Base-by-base conservation (phyloP, 768 basidiomycete genomes). In the Mycena kentingensis region DNA sequence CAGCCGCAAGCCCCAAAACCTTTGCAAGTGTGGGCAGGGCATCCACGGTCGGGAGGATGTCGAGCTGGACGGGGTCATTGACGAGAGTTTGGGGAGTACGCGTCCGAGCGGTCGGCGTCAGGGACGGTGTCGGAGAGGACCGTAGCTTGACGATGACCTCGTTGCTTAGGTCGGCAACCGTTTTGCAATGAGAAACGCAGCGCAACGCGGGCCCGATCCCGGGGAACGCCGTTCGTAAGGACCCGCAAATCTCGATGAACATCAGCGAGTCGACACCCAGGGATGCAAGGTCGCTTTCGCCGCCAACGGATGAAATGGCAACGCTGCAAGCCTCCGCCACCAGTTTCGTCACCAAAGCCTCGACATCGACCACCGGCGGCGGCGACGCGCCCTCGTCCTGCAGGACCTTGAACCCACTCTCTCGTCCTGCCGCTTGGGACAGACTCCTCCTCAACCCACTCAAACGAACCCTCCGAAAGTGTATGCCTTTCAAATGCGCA, bases 201-300 rank as follows among this genome's bases (percentile, higher is more conserved):
- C 65, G 60, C 10, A 68, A 39, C 48, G 66, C 63, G 34, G 74
- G 65, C 18, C 65, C 57, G 24, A 62, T 57, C 4, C 54, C 57
- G 2, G 73, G 73, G 57, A 76, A 78, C 0, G 62, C 49, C 5
- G 43, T 54, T n/a, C 67, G 67, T 15, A 83, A 64, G 27, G 67
- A 70, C 6, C 66, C 63, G 16, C 68, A 64, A 7, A 84, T 67
- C 63, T 88, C 85, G 49, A 86, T 82, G 19, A 80, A 77, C 66
- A 79, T 81, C 53, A 88, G 65, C 1, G 85, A 87, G 59, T 87
- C 84, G 43, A 87, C 70, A 1, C 87, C 85, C 8, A 88, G 74
- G 4, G 73, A 66, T 11, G 71, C 73, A 16, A 89, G 66, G 42
- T 82, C 77, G 0, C 65, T 63, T 25, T 75, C 66, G 31, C 74